These are phyloP conservation scores for Huntiella bhutanensis DNA, from an alignment of 2,329 filamentous ascomycete species.

Conservation along the genomic window DNA sequence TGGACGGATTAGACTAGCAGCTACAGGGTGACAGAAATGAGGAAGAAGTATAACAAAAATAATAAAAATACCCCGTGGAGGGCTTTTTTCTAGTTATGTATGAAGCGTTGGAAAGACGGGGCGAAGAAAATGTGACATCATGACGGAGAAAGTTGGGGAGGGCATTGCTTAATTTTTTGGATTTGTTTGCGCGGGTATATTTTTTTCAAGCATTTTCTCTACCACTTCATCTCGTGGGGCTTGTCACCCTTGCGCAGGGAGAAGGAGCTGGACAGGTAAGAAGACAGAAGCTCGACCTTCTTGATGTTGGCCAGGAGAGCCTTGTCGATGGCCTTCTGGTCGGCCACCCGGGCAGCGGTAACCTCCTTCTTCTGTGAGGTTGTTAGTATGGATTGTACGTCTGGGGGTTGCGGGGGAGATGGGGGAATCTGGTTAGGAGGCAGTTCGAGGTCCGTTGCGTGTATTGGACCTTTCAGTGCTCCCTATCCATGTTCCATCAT, in stretches of 20 bases:
- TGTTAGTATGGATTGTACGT: conserved; percentile 3
- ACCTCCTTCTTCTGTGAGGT: conserved; percentile 79
- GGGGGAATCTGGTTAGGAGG: too few relatives aligned
- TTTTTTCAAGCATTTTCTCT: conserved; percentile 25
- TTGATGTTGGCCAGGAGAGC: conserved; percentile 87
- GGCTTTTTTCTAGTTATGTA: too few relatives aligned
- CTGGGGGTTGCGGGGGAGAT: neutral
- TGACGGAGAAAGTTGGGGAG: too few relatives aligned
- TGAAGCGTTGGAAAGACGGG: too few relatives aligned
- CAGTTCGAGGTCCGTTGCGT: too few relatives aligned
- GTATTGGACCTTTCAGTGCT: too few relatives aligned
- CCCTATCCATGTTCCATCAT: neutral
- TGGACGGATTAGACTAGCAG: too few relatives aligned
- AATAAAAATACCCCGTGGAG: too few relatives aligned
- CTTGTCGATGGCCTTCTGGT: conserved; percentile 99
- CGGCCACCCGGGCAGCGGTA: conserved; percentile 73
- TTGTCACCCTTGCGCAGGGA: conserved; percentile 98
- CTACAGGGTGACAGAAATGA: too few relatives aligned
- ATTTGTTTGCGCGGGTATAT: conserved; percentile 14
- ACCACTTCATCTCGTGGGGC: conserved; percentile 99
- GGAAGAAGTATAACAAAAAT: too few relatives aligned
- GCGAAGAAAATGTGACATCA: too few relatives aligned
- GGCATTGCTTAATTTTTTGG: conserved; percentile 13
- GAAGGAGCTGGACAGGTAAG: conserved; percentile 92
- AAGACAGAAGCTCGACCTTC: conserved; percentile 86